Evolutionary conservation across 225 moss, liverwort and hornwort genomes (phyloP).

Genomic region (Neckera pumila): DNA sequence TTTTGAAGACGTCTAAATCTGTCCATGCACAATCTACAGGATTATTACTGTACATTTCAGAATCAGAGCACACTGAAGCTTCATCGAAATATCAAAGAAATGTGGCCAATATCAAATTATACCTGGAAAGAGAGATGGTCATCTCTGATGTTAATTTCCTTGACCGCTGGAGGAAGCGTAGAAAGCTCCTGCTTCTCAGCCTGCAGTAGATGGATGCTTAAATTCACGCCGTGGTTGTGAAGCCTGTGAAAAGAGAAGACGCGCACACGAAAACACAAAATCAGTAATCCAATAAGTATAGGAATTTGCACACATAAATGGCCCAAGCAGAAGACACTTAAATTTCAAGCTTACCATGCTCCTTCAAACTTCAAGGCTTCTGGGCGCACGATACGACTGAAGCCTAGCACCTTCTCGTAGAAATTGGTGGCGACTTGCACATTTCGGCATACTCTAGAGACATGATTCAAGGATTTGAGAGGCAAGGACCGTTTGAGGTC

Average conservation of each 20-base stretch:
- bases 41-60: too few species aligned
- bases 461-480: slow-evolving; percentile 58
- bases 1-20: neutral
- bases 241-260: slow-evolving; percentile 32
- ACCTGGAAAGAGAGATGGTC: slow-evolving; percentile 94
- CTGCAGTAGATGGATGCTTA: slow-evolving; percentile 77
- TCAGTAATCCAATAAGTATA: neutral
- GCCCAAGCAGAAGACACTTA: neutral
- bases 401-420: slow-evolving; percentile 61
- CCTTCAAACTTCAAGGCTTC: slow-evolving; percentile 56
- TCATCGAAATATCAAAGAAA: neutral
- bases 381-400: slow-evolving; percentile 52
- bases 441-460: slow-evolving; percentile 48
- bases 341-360: slow-evolving; percentile 35
- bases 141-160: slow-evolving; percentile 61
- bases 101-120: neutral
- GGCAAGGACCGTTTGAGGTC: slow-evolving; percentile 23
- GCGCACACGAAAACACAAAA: neutral
- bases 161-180: slow-evolving; percentile 3
- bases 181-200: slow-evolving; percentile 21
- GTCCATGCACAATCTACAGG: neutral
- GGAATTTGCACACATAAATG: neutral
- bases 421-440: slow-evolving; percentile 25
- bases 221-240: slow-evolving; percentile 49
- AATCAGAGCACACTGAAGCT: neutral